Evolutionary conservation across 768 basidiomycete genomes (phyloP), one percentile per base, ranked within the genome.

Genomic region (Hortiboletus campestris): DNA sequence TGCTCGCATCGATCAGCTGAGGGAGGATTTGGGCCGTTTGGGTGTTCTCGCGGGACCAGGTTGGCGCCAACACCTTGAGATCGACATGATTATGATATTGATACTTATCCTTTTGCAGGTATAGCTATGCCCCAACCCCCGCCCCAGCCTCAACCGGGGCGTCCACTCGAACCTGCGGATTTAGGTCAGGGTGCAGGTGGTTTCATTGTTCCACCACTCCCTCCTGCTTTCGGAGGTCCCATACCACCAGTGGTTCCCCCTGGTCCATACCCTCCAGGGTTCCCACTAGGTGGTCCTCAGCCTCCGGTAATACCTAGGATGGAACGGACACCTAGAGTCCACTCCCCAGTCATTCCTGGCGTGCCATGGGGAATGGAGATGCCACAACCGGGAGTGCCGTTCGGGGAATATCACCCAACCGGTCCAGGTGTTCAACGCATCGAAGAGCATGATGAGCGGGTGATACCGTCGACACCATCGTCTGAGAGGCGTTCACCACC

Each of bases 1-100:
- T 41, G 83, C 82, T 17, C 80, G 88, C 12, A 75, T 93, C 7
- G 78, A 81, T 59, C 72, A 74, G 46, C 65, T 84, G 6, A 67
- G 74, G 31, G 72, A 75, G 4, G 78, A 76, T 38, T 51, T 80
- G 41, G 76, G 78, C 32, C 75, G 80, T 42, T 57, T 85, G 10
- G 70, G 78, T 47, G 60, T 75, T 56, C 76, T 77, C 17, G 67
- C 81, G 38, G 68, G 72, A 36, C 69, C 68, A 61, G 74, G 77
- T 78, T 61, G 56, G 75, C 56, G 11, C 28, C 42, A 38, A 42
- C 20, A 8, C 25, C 25, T 14, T 14, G 9, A 46, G 12, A 46
- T 39, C 13, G 35, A 45, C 38, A 12, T 29, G 42, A 17, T 2
- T 47, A 28, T 4, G 4, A 49, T 40, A 22, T 39, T 62, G 36